Evolutionary conservation across 2,329 filamentous ascomycete genomes (phyloP), one percentile per base, ranked within the genome.

Genomic region (Aureobasidium sp.): DNA sequence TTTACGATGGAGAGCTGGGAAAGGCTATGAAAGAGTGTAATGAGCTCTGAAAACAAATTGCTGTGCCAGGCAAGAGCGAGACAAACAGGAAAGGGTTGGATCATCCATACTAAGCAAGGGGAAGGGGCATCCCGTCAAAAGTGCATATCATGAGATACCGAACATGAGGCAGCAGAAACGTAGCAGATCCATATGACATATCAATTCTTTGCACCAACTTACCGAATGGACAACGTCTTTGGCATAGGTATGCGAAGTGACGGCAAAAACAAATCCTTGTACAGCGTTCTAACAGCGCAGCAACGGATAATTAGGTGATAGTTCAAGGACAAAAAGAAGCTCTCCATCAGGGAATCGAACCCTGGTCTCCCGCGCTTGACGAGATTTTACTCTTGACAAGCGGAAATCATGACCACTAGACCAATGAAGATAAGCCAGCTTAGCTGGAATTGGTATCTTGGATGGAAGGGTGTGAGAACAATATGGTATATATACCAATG

Each of bases 291-390:
- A 34, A 8, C 32, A 34, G 32, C 11, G 36, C 36, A 14, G 11
- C 11, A 10, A 11, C 36, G 21, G 21, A 21, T 21, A 21, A 21
- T 21, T 21, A 21, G 21, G 21, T 44, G 25, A 5, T 45, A 1
- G 5, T 3, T 29, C 5, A 25, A 27, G 10, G 34, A 53, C 30
- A 39, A 54, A 54, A 54, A 32, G 14, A 54, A 30, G 5, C 32
- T 59, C 57, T 59, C 57, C 45, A 49, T 59, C 67, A 66, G 65
- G 66, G 68, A 69, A 67, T 70, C 66, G 69, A 70, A 71, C 67
- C 66, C 68, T 66, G 67, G 69, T 68, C 68, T 70, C 67, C 67
- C 63, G 68, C 66, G 67, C 64, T 64, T 67, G 63, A 48, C 44
- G 32, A 36, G 39, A 44, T 27, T 5, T 37, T 25, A 27, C 29